phyloP scores from a whole-genome alignment of 768 basidiomycete species.

The Cytidiella melzeri region DNA sequence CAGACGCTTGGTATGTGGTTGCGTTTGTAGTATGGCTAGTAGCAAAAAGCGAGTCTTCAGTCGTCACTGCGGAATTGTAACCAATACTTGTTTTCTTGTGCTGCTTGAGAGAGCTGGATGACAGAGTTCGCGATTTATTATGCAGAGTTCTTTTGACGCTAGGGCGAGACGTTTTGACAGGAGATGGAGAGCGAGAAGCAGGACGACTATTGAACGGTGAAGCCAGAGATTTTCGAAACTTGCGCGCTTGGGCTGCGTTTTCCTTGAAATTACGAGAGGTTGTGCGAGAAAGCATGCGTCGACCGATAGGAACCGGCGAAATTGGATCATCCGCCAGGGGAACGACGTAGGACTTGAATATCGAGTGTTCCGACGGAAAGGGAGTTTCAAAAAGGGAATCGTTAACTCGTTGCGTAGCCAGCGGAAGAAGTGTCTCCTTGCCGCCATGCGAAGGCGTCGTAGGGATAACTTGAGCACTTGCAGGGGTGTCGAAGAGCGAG shows the following conservation, averaged over 20 bases:
- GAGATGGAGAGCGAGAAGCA: conserved; percentile 33
- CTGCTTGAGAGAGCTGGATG: conserved; percentile 15
- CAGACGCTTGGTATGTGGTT: background rate
- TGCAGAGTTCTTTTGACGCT: conserved; percentile 21
- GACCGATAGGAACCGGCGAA: conserved; percentile 37
- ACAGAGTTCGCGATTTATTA: conserved; percentile 36
- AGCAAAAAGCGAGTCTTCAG: conserved; percentile 1
- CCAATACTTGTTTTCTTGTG: background rate
- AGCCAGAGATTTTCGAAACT: conserved; percentile 25
- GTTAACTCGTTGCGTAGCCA: conserved; percentile 6
- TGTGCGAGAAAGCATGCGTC: conserved; percentile 31
- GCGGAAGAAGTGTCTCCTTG: conserved; percentile 2
- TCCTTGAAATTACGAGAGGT: conserved; percentile 37
- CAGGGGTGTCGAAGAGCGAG: background rate
- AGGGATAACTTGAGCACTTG: conserved; percentile 1
- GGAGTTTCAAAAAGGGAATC: conserved; percentile 12
- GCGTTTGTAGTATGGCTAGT: conserved; percentile 1
- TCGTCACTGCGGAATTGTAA: background rate
- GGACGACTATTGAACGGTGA: conserved; percentile 45
- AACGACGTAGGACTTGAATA: conserved; percentile 14
- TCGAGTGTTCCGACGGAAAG: conserved; percentile 9
- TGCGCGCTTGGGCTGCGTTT: conserved; percentile 18
- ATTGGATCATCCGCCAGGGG: conserved; percentile 28
- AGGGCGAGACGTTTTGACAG: conserved; percentile 19
- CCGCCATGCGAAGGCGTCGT: conserved; percentile 4